These are phyloP conservation scores for Waitea zeae DNA, from an alignment of 1,284 basidiomycete species.

Conservation along the genomic window DNA sequence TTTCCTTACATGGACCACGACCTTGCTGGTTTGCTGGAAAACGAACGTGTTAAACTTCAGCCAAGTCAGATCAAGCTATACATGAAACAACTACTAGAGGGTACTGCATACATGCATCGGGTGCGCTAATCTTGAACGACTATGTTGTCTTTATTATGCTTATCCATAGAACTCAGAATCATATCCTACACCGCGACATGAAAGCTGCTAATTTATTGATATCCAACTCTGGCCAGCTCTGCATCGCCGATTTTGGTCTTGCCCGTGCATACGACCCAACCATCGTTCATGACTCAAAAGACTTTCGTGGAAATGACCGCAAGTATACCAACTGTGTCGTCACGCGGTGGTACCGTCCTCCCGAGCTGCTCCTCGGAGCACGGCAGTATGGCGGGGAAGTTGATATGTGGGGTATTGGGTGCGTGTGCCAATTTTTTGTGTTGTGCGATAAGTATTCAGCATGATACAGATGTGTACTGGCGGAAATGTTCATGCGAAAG, in stretches of 20 bases:
- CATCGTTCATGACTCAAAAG: conserved; percentile 30
- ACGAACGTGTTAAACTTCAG: conserved; percentile 66
- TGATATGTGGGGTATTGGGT: conserved; percentile 98
- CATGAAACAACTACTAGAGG: conserved; percentile 89
- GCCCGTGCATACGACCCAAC: conserved; percentile 60
- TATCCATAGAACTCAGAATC: conserved; percentile 40
- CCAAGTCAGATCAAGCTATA: conserved; percentile 89
- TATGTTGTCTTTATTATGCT: conserved; percentile 5
- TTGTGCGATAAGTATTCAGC: not conserved
- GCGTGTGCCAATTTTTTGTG: conserved; percentile 14
- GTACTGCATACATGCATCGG: conserved; percentile 88
- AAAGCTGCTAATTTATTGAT: conserved; percentile 97
- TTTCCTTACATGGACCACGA: conserved; percentile 99
- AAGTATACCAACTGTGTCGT: conserved; percentile 97
- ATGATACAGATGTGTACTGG: conserved; percentile 64
- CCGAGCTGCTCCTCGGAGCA: conserved; percentile 84
- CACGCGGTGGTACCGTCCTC: conserved; percentile 97
- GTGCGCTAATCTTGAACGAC: conserved; percentile 29
- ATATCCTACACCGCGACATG: conserved; percentile 95
- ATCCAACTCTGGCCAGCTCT: conserved; percentile 65
- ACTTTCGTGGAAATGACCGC: conserved; percentile 29
- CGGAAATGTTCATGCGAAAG: conserved; percentile 83
- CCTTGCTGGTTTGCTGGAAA: conserved; percentile 85
- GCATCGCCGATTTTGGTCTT: conserved; percentile 94
- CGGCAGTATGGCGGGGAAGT: conserved; percentile 85